phyloP scores from a whole-genome alignment of 192 early-diverging fungal species.

The Pilaira anomala region DNA sequence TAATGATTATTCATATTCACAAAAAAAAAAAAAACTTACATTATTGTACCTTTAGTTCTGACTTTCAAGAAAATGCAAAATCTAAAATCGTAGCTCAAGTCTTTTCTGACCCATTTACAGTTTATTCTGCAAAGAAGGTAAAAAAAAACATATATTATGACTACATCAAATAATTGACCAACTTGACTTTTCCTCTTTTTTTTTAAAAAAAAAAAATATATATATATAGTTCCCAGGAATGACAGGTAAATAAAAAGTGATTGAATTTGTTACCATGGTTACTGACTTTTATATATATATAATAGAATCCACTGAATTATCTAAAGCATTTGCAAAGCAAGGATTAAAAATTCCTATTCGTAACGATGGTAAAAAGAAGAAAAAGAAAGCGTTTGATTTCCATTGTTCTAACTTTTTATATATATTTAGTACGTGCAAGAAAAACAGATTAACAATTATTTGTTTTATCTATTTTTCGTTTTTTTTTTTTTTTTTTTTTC shows the following conservation, averaged over 20 bases:
- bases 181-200: not conserved
- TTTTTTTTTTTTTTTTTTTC: not conserved
- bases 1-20: conserved; percentile 6
- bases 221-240: conserved; percentile 65
- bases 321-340: conserved; percentile 73
- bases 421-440: conserved; percentile 10
- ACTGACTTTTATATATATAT: conserved; percentile 7
- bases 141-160: not conserved
- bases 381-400: not conserved
- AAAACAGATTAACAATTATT: conserved; percentile 7
- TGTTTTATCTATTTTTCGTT: not conserved
- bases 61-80: conserved; percentile 20
- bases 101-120: conserved; percentile 68
- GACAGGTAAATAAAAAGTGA: conserved; percentile 55
- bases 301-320: conserved; percentile 72
- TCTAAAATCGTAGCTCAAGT: conserved; percentile 50
- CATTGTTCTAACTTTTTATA: not conserved
- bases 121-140: conserved; percentile 74
- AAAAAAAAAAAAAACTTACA: conserved; percentile 7
- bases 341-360: conserved; percentile 79
- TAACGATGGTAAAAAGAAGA: conserved; percentile 47
- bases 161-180: not conserved
- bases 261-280: not conserved
- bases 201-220: not conserved
- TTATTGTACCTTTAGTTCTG: conserved; percentile 28